A percentile compares a stretch with the other conserved stretches of the same genome.
Conservation (phyloP, 2,329 filamentous ascomycete species). For the Cryoendolithus antarcticus region DNA sequence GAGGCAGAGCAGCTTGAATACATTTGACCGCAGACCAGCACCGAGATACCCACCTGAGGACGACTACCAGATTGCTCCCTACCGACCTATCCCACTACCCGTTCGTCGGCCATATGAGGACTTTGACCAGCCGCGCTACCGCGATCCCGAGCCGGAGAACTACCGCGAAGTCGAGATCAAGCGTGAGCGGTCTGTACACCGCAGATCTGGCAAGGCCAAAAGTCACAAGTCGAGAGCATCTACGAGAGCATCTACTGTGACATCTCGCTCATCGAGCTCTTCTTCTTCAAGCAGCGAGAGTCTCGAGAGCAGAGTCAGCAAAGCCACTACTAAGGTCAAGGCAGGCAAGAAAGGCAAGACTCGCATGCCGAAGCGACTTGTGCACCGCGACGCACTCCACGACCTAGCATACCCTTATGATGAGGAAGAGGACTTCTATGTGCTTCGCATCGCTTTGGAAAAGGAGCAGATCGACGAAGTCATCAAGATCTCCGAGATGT, state of each 20-base stretch:
- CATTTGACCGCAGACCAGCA: slow-evolving; percentile 65
- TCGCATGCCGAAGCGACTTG: slow-evolving; percentile 67
- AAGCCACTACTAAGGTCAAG: slow-evolving; percentile 20
- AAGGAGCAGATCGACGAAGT: slow-evolving; percentile 88
- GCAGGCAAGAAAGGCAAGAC: slow-evolving; percentile 64
- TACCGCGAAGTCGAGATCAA: slow-evolving; percentile 38
- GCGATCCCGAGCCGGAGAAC: slow-evolving; percentile 28
- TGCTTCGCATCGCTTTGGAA: slow-evolving; percentile 72
- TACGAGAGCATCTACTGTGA: slow-evolving; percentile 1
- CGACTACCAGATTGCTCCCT: slow-evolving; percentile 50
- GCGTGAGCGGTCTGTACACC: slow-evolving; percentile 31
- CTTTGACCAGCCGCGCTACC: slow-evolving; percentile 46
- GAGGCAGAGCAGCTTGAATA: slow-evolving; percentile 80
- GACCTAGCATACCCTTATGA: slow-evolving; percentile 78
- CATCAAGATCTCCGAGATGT: slow-evolving; percentile 69
- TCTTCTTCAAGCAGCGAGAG: slow-evolving; percentile 29
- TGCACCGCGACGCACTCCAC: slow-evolving; percentile 67
- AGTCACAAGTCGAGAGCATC: slow-evolving; percentile 11
- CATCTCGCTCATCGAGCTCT: slow-evolving; percentile 6
- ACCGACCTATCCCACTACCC: slow-evolving; percentile 58
- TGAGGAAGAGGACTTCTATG: slow-evolving; percentile 73
- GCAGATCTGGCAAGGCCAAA: slow-evolving; percentile 14
- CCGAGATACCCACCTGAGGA: slow-evolving; percentile 43
- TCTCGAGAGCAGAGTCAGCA: slow-evolving; percentile 14
- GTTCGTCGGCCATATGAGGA: slow-evolving; percentile 54